Evolutionary conservation across 768 basidiomycete species (phyloP), one percentile per base, ranked within the genome.

Genomic region (Phylloporus sp.): DNA sequence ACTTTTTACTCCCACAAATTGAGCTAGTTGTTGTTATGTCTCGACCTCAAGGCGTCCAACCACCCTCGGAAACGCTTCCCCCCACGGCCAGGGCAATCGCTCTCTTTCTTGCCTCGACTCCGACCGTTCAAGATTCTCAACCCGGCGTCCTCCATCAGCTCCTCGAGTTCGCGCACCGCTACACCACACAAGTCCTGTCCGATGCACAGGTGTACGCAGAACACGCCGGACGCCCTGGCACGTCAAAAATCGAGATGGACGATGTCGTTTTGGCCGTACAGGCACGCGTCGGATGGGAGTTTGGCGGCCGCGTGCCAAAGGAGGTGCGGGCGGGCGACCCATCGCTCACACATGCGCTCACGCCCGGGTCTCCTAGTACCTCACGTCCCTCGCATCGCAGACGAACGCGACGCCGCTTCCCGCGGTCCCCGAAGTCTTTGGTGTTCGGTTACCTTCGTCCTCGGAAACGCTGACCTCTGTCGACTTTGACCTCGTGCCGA

Each of bases 251-350:
- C 44, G 89, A 90, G 53, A 79, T 84, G 74, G 89, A 92, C 52
- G 90, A 92, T 65, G 71, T 88, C 38, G 76, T 79, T 4, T 73
- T 92, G 32, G 87, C 89, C 3, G 83, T 90, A 5, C 90, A 92
- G 64, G 88, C 89, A 6, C 81, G 90, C 46, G 90, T 92, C 5
- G 90, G 90, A 34, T 92, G 90, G 90, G 90, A 92, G 65, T 86
- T 90, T 62, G 90, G 89, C 20, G 90, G 90, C 6, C 76, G 89
- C 31, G 80, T 92, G 23, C 90, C 90, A 4, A 91, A 91, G 69
- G 90, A 92, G 80, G 90, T 91, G 46, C 23, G 71, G 65, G 37
- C 20, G 31, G n/a, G n/a, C n/a, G n/a, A n/a, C n/a, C 31, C 31
- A 14, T n/a, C 31, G 31, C 31, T 32, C 31, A 32, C 31, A 15